Evolutionary conservation across 768 basidiomycete species (phyloP).

Genomic region (Tricholoma saponaceum): DNA sequence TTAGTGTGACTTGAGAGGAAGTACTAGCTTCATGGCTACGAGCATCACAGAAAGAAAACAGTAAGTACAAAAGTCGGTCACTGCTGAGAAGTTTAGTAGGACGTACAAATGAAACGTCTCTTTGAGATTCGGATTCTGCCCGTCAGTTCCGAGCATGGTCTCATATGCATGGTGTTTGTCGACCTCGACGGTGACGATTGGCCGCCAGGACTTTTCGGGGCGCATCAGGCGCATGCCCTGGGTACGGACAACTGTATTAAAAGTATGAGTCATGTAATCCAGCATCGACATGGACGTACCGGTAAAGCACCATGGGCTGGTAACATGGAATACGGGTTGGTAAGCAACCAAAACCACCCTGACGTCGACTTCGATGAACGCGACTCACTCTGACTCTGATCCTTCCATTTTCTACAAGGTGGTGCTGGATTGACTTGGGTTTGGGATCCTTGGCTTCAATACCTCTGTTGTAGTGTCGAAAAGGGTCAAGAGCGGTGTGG

Average conservation of each 20-base stretch:
- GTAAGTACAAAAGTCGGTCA: background rate
- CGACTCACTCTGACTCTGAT: too few relatives aligned
- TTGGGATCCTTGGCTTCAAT: too few relatives aligned
- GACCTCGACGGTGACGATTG: conserved; percentile 56
- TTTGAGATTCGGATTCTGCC: conserved; percentile 67
- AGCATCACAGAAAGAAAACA: background rate
- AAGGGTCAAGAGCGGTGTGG: too few relatives aligned
- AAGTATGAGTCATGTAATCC: too few relatives aligned
- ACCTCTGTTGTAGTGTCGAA: too few relatives aligned
- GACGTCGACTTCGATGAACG: too few relatives aligned
- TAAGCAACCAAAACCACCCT: too few relatives aligned
- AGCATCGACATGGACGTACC: too few relatives aligned
- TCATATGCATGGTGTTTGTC: conserved; percentile 52
- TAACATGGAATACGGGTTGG: too few relatives aligned
- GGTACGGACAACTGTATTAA: conserved; percentile 36
- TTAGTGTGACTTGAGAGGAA: conserved; percentile 44
- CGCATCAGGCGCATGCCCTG: conserved; percentile 47
- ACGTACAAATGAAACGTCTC: conserved; percentile 51
- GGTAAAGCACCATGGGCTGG: too few relatives aligned
- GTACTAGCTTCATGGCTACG: conserved; percentile 36
- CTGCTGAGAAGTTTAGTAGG: background rate
- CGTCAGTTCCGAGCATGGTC: conserved; percentile 58
- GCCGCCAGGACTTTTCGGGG: conserved; percentile 63
- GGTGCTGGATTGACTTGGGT: too few relatives aligned
- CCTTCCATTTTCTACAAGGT: too few relatives aligned